Evolutionary conservation across 768 basidiomycete species (phyloP).

Genomic region (Auricularia sp.): DNA sequence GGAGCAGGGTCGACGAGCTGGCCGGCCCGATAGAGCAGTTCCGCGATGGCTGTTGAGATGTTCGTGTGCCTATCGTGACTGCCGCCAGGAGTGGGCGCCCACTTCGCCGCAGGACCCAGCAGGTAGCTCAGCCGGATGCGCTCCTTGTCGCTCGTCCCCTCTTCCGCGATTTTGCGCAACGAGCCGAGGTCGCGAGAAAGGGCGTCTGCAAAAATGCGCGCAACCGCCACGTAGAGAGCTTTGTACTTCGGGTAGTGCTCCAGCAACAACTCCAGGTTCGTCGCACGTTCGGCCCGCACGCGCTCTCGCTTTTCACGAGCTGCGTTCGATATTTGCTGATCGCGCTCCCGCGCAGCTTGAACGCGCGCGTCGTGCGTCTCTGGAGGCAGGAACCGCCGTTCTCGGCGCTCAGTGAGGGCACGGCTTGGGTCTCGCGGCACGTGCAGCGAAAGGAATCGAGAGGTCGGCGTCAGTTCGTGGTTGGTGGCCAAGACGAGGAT

Average conservation of each 20-base stretch:
- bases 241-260: slow-evolving; percentile 37
- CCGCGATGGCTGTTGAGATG: slow-evolving; percentile 52
- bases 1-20: slow-evolving; percentile 12
- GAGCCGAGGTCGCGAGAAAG: slow-evolving; percentile 43
- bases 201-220: slow-evolving; percentile 47
- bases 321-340: slow-evolving; percentile 4
- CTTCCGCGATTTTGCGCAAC: slow-evolving; percentile 28
- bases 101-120: slow-evolving; percentile 55
- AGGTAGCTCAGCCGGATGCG: slow-evolving; percentile 25
- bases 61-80: slow-evolving; percentile 57
- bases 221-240: slow-evolving; percentile 53
- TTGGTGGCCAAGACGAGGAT: slow-evolving; percentile 51
- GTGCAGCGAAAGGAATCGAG: slow-evolving; percentile 8
- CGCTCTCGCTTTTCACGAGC: slow-evolving; percentile 10
- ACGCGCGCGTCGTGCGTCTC: neutral
- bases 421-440: slow-evolving; percentile 2
- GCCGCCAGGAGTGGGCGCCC: slow-evolving; percentile 52
- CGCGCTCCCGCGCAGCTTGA: neutral
- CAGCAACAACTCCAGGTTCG: slow-evolving; percentile 12
- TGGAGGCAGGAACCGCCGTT: neutral
- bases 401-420: neutral
- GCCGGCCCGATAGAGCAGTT: slow-evolving; percentile 38
- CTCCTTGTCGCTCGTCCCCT: slow-evolving; percentile 17
- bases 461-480: slow-evolving; percentile 31
- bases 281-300: slow-evolving; percentile 3